A percentile compares a stretch with the other conserved stretches of the same genome.
phyloP scores from a whole-genome alignment of 2,329 filamentous ascomycete species.

The Fusarium beomiforme region DNA sequence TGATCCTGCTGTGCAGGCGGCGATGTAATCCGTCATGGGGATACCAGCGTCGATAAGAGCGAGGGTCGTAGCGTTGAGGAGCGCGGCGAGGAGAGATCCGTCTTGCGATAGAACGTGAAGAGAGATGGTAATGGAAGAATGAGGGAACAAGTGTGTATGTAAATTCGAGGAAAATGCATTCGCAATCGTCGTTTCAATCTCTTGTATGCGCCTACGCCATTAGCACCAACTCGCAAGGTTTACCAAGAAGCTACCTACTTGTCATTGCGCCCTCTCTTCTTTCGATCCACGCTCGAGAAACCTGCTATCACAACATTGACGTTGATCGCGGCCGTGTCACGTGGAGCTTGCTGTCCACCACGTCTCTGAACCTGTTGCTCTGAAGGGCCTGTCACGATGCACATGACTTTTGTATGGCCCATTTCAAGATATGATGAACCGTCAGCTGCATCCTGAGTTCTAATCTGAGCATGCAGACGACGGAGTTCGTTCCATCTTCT shows the following conservation, averaged over 20 bases:
- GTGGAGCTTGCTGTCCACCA: slow-evolving; percentile 56
- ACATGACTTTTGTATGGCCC: slow-evolving; percentile 97
- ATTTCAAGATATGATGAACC: slow-evolving; percentile 95
- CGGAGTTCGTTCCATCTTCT: slow-evolving; percentile 98
- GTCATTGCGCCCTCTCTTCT: slow-evolving; percentile 77
- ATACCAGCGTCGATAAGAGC: slow-evolving; percentile 95
- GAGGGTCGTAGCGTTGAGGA: slow-evolving; percentile 90
- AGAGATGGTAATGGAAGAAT: slow-evolving; percentile 83
- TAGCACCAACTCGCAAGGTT: not conserved
- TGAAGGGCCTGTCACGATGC: slow-evolving; percentile 85
- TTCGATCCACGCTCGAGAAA: slow-evolving; percentile 88
- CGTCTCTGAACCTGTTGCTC: slow-evolving; percentile 63
- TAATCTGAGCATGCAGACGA: slow-evolving; percentile 86
- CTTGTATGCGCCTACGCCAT: slow-evolving; percentile 73
- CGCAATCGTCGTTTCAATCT: slow-evolving; percentile 82
- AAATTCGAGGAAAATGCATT: slow-evolving; percentile 80
- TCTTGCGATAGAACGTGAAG: slow-evolving; percentile 91
- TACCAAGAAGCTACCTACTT: slow-evolving; percentile 69
- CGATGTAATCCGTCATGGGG: slow-evolving; percentile 92
- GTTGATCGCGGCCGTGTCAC: slow-evolving; percentile 67
- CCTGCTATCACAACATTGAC: slow-evolving; percentile 88
- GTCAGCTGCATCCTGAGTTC: slow-evolving; percentile 90
- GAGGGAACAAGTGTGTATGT: slow-evolving; percentile 88
- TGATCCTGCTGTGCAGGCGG: slow-evolving; percentile 86
- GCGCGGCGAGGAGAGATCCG: slow-evolving; percentile 87